Base-by-base conservation (phyloP, 2,329 filamentous ascomycete species). In the Fusarium multiceps region DNA sequence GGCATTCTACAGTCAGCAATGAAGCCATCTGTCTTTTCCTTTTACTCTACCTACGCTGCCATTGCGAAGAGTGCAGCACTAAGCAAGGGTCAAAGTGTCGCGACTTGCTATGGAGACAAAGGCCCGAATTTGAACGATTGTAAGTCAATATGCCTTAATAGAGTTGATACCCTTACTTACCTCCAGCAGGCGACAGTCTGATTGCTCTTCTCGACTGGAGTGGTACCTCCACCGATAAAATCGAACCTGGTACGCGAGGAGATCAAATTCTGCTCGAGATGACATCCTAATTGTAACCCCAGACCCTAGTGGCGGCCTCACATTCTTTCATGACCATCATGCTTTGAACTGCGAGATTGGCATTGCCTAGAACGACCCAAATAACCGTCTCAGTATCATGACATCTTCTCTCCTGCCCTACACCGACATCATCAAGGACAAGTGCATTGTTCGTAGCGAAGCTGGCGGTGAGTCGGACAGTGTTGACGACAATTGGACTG, bases 271-370 rank as follows among this genome's bases (percentile, higher is more conserved):
- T 6, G 6, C 12, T 25, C 18, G 1, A 6, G 9, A 4, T 4
- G 6, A 4, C 18, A 1, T 27, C 4, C 32, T 50, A 2, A 50
- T 2, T 0, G 3, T 18, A 1, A 6, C 4, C 3, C 1, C 14
- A 50, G 30, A 50, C 25, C 5, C 18, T 16, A 25, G 30, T 2
- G 21, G 21, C 10, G 48, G 48, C 7, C 2, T 37, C 2, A 23
- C 30, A 2, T 25, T 37, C 5, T 50, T 14, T 20, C 30, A 50
- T 3, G 30, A 50, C 6, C 48, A 40, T 6, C 48, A 50, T 25
- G 30, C 30, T 10, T 20, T 40, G 30, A 50, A 50, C 21, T 50
- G 48, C 3, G 48, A 50, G 12, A 50, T 50, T 40, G 30, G 30
- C 2, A 40, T 50, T 6, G 30, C 16, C 1, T 50, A 30, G 30